Percentiles rank a stretch among this genome's conserved stretches.
Conservation (phyloP, 2,329 filamentous ascomycete species). For the Fusarium clavum region DNA sequence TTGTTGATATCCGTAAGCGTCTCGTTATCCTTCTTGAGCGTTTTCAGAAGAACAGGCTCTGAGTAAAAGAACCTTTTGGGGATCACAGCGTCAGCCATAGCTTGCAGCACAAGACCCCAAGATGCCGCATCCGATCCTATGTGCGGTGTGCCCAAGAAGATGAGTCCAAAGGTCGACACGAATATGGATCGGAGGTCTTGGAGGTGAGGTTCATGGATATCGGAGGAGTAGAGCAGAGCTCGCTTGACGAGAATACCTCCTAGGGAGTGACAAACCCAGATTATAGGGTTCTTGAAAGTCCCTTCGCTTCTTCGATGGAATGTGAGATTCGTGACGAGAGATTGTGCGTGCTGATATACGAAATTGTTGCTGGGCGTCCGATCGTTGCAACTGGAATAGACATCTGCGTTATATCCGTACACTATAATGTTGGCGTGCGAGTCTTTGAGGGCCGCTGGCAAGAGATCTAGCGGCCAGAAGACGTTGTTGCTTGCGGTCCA, state of each 20-base stretch:
- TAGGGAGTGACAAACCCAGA: slow-evolving; percentile 80
- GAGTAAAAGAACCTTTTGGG: slow-evolving; percentile 75
- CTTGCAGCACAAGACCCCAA: slow-evolving; percentile 75
- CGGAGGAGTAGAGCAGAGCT: slow-evolving; percentile 74
- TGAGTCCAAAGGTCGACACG: slow-evolving; percentile 79
- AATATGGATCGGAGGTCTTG: slow-evolving; percentile 76
- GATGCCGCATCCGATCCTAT: slow-evolving; percentile 74
- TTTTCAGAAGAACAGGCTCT: slow-evolving; percentile 74
- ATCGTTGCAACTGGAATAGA: slow-evolving; percentile 61
- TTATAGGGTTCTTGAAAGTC: slow-evolving; percentile 72
- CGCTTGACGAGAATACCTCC: slow-evolving; percentile 79
- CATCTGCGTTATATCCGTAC: slow-evolving; percentile 80
- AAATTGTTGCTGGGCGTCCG: slow-evolving; percentile 72
- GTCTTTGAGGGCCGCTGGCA: slow-evolving; percentile 69
- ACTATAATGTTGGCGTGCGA: slow-evolving; percentile 73
- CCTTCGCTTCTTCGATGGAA: slow-evolving; percentile 70
- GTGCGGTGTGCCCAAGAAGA: slow-evolving; percentile 83
- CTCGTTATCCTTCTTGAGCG: slow-evolving; percentile 79
- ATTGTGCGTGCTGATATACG: slow-evolving; percentile 78
- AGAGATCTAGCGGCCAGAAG: slow-evolving; percentile 77
- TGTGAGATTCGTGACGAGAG: slow-evolving; percentile 70
- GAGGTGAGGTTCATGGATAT: slow-evolving; percentile 67
- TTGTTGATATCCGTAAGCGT: slow-evolving; percentile 79
- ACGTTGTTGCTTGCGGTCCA: slow-evolving; percentile 69
- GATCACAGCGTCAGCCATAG: slow-evolving; percentile 72